phyloP scores from a whole-genome alignment of 2,329 filamentous ascomycete genomes.

The Pseudocercospora fijiensis region DNA sequence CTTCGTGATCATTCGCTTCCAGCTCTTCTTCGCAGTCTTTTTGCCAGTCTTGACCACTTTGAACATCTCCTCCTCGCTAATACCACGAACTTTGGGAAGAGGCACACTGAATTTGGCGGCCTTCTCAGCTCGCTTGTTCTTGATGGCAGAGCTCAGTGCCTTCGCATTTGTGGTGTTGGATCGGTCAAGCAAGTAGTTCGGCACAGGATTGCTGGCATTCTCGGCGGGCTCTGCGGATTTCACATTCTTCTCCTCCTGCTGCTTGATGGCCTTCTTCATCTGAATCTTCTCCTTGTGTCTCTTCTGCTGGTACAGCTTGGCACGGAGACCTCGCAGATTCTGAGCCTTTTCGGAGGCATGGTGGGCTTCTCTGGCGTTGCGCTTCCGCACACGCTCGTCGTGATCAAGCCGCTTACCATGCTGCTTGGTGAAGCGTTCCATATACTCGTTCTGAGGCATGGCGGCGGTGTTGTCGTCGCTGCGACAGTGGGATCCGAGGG shows the following conservation, averaged over 20 bases:
- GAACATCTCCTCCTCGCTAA: slow-evolving; percentile 96
- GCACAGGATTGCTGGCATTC: slow-evolving; percentile 77
- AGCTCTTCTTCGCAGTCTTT: slow-evolving; percentile 82
- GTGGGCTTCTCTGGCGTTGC: slow-evolving; percentile 82
- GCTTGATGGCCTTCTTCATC: slow-evolving; percentile 92
- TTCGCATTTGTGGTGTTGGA: slow-evolving; percentile 66
- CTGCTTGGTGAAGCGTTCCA: slow-evolving; percentile 71
- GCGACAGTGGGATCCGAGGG: slow-evolving; percentile 2
- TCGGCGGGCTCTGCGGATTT: slow-evolving; percentile 78
- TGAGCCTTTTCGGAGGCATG: slow-evolving; percentile 86
- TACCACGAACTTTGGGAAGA: slow-evolving; percentile 88
- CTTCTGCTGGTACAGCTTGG: slow-evolving; percentile 92
- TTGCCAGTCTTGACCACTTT: slow-evolving; percentile 94
- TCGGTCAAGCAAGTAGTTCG: slow-evolving; percentile 92
- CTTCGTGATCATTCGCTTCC: slow-evolving; percentile 69
- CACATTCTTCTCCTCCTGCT: slow-evolving; percentile 93
- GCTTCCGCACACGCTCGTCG: slow-evolving; percentile 87
- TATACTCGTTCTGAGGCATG: slow-evolving; percentile 77
- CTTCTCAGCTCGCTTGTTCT: slow-evolving; percentile 93
- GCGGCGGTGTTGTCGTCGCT: slow-evolving; percentile 24
- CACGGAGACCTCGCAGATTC: slow-evolving; percentile 84
- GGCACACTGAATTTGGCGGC: slow-evolving; percentile 91
- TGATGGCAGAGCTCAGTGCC: slow-evolving; percentile 80
- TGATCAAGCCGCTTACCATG: slow-evolving; percentile 65
- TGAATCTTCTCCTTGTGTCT: slow-evolving; percentile 97